Base-by-base conservation (phyloP, 495 filamentous ascomycete species). In the Hypomontagnella monticulosa region DNA sequence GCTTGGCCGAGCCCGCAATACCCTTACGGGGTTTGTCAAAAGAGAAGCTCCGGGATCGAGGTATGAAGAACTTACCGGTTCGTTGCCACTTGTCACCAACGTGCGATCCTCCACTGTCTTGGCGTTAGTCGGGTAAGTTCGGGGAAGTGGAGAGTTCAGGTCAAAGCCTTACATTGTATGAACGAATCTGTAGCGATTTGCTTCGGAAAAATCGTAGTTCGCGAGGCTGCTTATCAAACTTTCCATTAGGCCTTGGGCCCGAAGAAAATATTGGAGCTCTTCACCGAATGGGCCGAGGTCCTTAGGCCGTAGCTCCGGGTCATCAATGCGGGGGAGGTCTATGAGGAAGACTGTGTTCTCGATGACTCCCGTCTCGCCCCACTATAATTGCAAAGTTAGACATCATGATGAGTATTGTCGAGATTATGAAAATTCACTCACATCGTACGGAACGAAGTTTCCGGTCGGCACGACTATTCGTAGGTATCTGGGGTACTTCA, bases 311-410 rank as follows among this genome's bases (percentile, higher is more conserved):
- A 68, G 27, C 19, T 76, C 57, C 3, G 75, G 68, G 11, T 75
- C 63, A 6, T 75, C 55, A 9, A 84, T 78, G 19, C 83, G 82
- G 0, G 93, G 93, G 8, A 97, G 83, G 71, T 97, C 93, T 60
- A 97, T 91, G 4, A 97, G 72, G 65, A 96, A 97, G 2, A 91
- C 86, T 63, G 85, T 89, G 72, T 96, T 96, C 69, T 97, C 93
- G 87, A 96, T 91, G 1, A 87, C 68, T 0, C 88, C 87, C 2
- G 83, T 82, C 70, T 94, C 93, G 0, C 93, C 93, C 93, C 93
- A 96, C 71, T 67, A 15, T 10, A 4, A n/a, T 27, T 4, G 0
- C 19, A 47, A 14, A 19, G 10, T 57, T 40, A 63, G 53, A n/a
- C 2, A 23, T 5, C 1, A 47, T 58, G 3, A 0, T 33, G 23